A percentile compares a stretch with the other conserved stretches of the same genome.
phyloP scores from a whole-genome alignment of 2,329 filamentous ascomycete genomes.

The Neofusicoccum kwambonambiense region DNA sequence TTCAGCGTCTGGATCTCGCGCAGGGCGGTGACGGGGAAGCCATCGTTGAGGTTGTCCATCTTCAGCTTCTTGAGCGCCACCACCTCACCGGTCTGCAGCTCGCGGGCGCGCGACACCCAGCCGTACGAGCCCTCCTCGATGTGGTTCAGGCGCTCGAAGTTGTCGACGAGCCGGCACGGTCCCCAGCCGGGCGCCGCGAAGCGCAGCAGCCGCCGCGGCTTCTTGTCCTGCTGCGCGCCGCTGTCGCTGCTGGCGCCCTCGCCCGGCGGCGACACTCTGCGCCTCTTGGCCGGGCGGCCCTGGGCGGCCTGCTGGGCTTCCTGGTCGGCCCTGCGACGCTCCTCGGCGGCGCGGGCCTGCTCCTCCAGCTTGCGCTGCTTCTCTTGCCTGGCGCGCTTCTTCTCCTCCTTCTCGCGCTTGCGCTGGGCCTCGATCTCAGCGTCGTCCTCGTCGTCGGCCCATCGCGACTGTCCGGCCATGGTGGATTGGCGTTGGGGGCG shows the following conservation, averaged over 20 bases:
- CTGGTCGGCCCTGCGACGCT: conserved; percentile 32
- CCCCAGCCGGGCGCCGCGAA: conserved; percentile 70
- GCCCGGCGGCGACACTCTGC: conserved; percentile 59
- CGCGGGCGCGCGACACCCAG: conserved; percentile 81
- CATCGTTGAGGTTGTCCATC: conserved; percentile 74
- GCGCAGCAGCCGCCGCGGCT: conserved; percentile 62
- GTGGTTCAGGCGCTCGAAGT: conserved; percentile 90
- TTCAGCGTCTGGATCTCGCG: conserved; percentile 91
- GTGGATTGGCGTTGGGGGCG: background rate
- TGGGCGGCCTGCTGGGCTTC: conserved; percentile 9
- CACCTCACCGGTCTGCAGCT: conserved; percentile 70
- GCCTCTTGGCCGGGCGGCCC: conserved; percentile 54
- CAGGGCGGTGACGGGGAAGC: conserved; percentile 87
- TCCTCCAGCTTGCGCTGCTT: conserved; percentile 70
- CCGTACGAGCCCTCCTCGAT: conserved; percentile 98
- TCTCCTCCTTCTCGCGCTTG: conserved; percentile 83
- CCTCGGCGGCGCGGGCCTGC: conserved; percentile 28
- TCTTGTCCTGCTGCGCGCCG: conserved; percentile 19
- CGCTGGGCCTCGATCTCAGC: conserved; percentile 68
- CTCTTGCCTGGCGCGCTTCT: conserved; percentile 78
- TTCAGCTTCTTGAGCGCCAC: conserved; percentile 95
- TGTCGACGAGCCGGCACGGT: conserved; percentile 73
- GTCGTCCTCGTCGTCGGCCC: conserved; percentile 84
- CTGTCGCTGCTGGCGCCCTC: conserved; percentile 23
- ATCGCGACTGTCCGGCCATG: conserved; percentile 68